phyloP scores from a whole-genome alignment of 2,329 filamentous ascomycete genomes.

The Diaporthe sp. region DNA sequence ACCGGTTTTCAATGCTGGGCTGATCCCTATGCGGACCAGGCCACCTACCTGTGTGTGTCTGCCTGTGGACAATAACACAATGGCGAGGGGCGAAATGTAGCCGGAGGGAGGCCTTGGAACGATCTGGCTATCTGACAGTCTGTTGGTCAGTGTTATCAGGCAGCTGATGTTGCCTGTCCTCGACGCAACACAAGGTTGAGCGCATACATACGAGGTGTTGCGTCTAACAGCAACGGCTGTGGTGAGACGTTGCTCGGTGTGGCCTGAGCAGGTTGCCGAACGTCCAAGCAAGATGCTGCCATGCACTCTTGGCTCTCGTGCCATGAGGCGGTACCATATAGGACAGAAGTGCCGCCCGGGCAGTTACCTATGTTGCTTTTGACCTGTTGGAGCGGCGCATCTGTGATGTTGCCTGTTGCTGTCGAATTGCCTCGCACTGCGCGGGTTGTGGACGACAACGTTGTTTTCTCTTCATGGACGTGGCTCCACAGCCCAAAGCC shows the following conservation, averaged over 20 bases:
- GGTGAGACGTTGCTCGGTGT: neutral
- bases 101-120: neutral
- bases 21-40: neutral
- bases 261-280: slow-evolving; percentile 12
- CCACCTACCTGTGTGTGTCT: neutral
- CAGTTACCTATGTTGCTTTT: neutral
- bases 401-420: neutral
- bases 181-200: slow-evolving; percentile 34
- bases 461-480: neutral
- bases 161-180: slow-evolving; percentile 1
- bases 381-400: neutral
- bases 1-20: neutral
- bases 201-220: slow-evolving; percentile 37
- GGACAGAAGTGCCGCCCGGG: neutral
- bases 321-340: neutral
- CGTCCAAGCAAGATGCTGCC: slow-evolving; percentile 33
- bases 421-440: neutral
- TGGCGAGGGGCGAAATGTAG: neutral
- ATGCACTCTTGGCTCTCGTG: slow-evolving; percentile 25
- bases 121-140: slow-evolving; percentile 14
- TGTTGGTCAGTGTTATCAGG: neutral
- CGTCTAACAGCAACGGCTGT: slow-evolving; percentile 25
- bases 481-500: neutral
- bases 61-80: neutral
- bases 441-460: neutral